Evolutionary conservation across 345 rosid species (phyloP).

Genomic region (Dipteronia dyeriana): DNA sequence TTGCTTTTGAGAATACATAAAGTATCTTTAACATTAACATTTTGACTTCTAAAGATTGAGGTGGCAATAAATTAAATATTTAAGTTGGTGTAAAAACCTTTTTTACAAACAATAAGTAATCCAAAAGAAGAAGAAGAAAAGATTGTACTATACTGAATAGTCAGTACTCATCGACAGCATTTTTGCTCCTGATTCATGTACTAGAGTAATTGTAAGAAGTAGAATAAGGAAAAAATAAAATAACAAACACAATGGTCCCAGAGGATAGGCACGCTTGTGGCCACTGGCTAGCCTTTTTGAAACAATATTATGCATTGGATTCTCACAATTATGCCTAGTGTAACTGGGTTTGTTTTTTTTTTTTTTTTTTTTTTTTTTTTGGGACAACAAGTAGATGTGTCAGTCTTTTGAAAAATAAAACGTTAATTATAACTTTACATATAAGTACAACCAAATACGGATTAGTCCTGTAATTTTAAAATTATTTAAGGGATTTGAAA

Average conservation of each 20-base stretch:
- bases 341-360: not conserved
- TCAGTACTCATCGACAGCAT: not conserved
- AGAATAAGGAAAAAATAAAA: no score
- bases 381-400: conserved; percentile 14
- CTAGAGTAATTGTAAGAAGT: not conserved
- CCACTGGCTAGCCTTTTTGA: conserved; percentile 28
- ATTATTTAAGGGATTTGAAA: conserved; percentile 11
- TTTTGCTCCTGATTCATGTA: not conserved
- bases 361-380: conserved; percentile 7
- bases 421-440: conserved; percentile 12
- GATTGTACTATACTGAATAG: not conserved
- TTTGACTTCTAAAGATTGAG: no score
- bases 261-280: conserved; percentile 28
- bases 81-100: no score
- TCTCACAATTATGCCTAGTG: conserved; percentile 29
- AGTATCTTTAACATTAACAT: no score
- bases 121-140: not conserved
- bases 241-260: conserved; percentile 18
- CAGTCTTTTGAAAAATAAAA: conserved; percentile 12
- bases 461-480: conserved; percentile 24
- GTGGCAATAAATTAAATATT: no score
- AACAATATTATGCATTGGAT: conserved; percentile 43
- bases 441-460: conserved; percentile 34
- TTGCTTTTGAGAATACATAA: no score
- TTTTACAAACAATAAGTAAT: no score